Base-by-base conservation (phyloP, 441 rosid genomes). In the Rhodomyrtus psidioides region DNA sequence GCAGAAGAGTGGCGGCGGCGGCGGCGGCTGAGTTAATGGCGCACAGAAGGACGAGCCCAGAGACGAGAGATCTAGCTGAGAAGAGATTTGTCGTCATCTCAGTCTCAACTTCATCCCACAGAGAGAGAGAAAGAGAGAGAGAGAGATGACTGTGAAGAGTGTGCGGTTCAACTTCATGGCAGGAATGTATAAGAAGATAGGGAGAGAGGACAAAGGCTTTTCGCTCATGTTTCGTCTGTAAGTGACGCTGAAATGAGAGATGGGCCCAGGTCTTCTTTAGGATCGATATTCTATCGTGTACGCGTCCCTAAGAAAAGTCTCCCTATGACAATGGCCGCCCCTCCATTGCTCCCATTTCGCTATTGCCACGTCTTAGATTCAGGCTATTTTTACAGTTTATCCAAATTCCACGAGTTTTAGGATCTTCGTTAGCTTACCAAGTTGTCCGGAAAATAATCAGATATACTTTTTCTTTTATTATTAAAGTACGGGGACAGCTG, bases 1-100 rank as follows among this genome's bases (percentile, higher is more conserved):
- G 89, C 46, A 89, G 27, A 30, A 60, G 70, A 24, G 91, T 87
- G 57, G 92, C 90, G 56, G 84, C 86, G 57, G 92, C 90, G 56
- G 84, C 86, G 28, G 79, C 86, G 49, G 83, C 89, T 53, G 26
- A 88, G 75, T 62, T 51, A 28, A 75, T 2, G 59, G 91, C 53
- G 84, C 86, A 76, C 42, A 87, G 7, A 6, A 84, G 42, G 44
- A 81, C 0, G 24, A 81, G 39, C 30, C 2, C 30, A 15, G 1
- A 81, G 39, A n/a, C 15, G 28, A 81, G 60, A 62, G 75, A 9
- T 30, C 1, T 2, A 17, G 75, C 26, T 1, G 26, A 62, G 1
- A 9, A 62, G 26, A 62, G 75, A 62, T 30, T 9, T 26, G 0
- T 15, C 75, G 30, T 62, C 44, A 17, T 62, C 44, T 17, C 24